These are phyloP conservation scores for Sporothrix mexicana DNA, from an alignment of 2,329 filamentous ascomycete species.

Conservation along the genomic window DNA sequence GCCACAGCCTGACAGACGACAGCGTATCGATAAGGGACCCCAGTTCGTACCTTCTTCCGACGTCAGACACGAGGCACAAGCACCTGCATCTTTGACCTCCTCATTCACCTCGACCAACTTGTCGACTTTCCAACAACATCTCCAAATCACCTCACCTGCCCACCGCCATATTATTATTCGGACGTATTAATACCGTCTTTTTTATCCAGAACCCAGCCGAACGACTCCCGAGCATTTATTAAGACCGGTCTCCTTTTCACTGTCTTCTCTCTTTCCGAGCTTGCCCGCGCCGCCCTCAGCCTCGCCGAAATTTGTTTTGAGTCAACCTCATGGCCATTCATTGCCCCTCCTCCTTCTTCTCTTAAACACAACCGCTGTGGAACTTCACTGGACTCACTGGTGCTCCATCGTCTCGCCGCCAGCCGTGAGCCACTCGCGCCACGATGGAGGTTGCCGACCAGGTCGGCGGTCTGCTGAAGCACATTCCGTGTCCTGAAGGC, in stretches of 20 bases:
- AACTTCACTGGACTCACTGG: too few relatives aligned
- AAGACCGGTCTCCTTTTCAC: background rate
- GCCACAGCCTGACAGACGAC: background rate
- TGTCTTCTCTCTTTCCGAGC: background rate
- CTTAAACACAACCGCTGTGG: too few relatives aligned
- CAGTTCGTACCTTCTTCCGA: slow-evolving; percentile 14
- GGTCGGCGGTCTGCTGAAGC: slow-evolving; percentile 36
- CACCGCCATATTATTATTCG: background rate
- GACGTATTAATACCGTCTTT: slow-evolving; percentile 8
- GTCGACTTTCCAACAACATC: background rate
- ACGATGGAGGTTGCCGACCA: slow-evolving; percentile 34
- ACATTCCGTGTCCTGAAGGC: slow-evolving; percentile 40
- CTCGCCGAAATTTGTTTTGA: background rate
- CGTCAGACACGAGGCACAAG: slow-evolving; percentile 15
- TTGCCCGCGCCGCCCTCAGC: background rate
- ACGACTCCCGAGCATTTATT: too few relatives aligned
- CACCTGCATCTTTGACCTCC: slow-evolving; percentile 10
- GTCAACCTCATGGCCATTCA: too few relatives aligned
- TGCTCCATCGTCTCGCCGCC: too few relatives aligned
- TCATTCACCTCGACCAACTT: background rate
- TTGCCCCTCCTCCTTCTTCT: too few relatives aligned
- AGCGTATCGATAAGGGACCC: slow-evolving; percentile 16
- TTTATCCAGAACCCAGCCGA: background rate
- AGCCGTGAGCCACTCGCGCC: background rate
- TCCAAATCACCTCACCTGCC: background rate